phyloP scores from a whole-genome alignment of 1,284 basidiomycete genomes.

The Singerocomus inundabilis region DNA sequence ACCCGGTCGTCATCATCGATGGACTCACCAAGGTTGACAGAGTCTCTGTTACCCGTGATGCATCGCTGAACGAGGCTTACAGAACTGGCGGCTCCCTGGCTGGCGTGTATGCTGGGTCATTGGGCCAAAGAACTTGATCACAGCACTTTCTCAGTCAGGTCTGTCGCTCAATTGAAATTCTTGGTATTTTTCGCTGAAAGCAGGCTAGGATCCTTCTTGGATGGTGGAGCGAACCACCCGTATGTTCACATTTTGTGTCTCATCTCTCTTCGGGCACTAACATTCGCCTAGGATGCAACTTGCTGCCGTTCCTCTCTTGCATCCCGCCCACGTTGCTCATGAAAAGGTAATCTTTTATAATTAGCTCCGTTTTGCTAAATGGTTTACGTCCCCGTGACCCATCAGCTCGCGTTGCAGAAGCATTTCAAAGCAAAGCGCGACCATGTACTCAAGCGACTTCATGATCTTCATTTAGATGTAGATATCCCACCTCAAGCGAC shows the following conservation, averaged over 20 bases:
- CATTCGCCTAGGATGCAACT: constrained; percentile 64
- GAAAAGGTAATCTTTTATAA: constrained; percentile 56
- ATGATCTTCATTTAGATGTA: constrained; percentile 75
- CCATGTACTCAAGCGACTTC: constrained; percentile 82
- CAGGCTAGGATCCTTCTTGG: constrained; percentile 71
- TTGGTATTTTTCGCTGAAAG: constrained; percentile 10
- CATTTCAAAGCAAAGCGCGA: constrained; percentile 93
- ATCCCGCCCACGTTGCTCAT: constrained; percentile 62
- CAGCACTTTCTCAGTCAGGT: constrained; percentile 84
- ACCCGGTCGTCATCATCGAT: constrained; percentile 83
- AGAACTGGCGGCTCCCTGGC: constrained; percentile 90
- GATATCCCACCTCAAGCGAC: constrained; percentile 73
- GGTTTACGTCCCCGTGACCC: constrained; percentile 2
- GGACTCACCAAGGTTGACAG: constrained; percentile 81
- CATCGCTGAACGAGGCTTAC: constrained; percentile 1
- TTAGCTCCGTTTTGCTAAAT: background rate
- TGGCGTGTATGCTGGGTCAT: constrained; percentile 96
- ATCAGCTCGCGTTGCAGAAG: constrained; percentile 71
- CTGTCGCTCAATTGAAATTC: constrained; percentile 17
- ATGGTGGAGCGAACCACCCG: constrained; percentile 89
- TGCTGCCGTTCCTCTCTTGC: constrained; percentile 79
- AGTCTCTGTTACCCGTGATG: background rate
- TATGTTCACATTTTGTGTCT: constrained; percentile 38
- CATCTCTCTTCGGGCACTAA: background rate
- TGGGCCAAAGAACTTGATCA: constrained; percentile 88